Evolutionary conservation across 2,329 filamentous ascomycete genomes (phyloP), one percentile per base, ranked within the genome.

Genomic region (Aspergillus cejpii): DNA sequence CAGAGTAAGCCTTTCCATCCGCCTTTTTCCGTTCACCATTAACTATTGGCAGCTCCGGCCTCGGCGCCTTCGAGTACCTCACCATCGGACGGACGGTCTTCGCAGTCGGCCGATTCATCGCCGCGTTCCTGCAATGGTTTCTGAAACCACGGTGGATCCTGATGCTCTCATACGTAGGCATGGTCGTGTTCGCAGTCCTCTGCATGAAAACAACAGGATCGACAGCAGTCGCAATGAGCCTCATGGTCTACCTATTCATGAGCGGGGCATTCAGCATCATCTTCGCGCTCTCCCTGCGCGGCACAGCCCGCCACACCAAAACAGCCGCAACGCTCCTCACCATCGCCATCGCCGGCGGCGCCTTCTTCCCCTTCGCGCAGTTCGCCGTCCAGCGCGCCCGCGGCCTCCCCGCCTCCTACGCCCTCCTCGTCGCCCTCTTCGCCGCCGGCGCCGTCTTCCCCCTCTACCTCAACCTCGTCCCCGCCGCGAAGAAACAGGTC

Each of bases 121-220:
- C 75, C 3, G 79, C 79, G 2, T 63, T 73, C 4, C 58, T 74
- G 1, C 73, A 75, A 36, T 69, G 75, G 41, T 72, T 76, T 58
- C 58, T 82, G 51, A 80, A 76, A 57, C 79, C 80, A 1, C 75
- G 80, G 14, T 72, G 73, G 59, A 69, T 81, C n/a, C 66, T 83
- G 0, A 55, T 78, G 17, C 61, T 74, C 43, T 75, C 74, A 51
- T 79, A 74, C 52, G 54, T 72, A 8, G 77, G 77, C 15, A 64
- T 74, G 34, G 72, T 82, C 38, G 61, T 75, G 17, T 77, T 77
- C 50, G 62, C 71, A 2, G 69, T 69, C 0, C 68, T 80, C 3
- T 71, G 69, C 17, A 80, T 79, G 71, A 68, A 70, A 45, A 64
- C 71, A 1, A 58, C 62, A 2, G 74, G 73, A 7, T 53, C 64